Evolutionary conservation across 2,329 filamentous ascomycete genomes (phyloP), one percentile per base, ranked within the genome.

Genomic region (Pseudocercospora cruenta): DNA sequence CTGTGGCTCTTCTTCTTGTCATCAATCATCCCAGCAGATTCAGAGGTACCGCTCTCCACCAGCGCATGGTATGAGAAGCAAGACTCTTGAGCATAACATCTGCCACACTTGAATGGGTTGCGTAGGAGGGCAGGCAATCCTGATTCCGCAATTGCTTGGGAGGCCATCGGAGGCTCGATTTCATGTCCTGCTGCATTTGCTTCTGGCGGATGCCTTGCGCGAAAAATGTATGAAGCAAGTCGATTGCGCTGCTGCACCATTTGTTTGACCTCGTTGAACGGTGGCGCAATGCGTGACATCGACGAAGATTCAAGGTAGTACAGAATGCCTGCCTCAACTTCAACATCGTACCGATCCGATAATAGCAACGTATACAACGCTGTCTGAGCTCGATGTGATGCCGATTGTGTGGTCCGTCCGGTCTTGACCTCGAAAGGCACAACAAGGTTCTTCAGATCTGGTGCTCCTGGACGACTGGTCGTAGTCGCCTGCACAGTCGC

Each of bases 181-280:
- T 3, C 60, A 61, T 3, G 19, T 36, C 36, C 47, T 31, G 0
- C 60, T 60, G 65, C 62, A 39, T 58, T 24, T 31, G 49, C 2
- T 53, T 65, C 19, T 36, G 60, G 24, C 16, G 71, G 75, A 63
- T 75, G 24, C 33, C 70, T 69, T 2, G 75, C 74, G 19, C 66
- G 67, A 64, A 93, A 90, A 49, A 97, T 88, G 75, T 92, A 93
- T 71, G 90, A 91, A 2, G 94, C 93, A 19, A 99, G 83, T 71
- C 93, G 88, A 74, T 99, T 99, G 60, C 95, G 90, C 78, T 97
- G 91, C 83, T 98, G 94, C 66, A 99, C 91, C 93, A 99, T 97
- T 73, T 97, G 93, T 43, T 93, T 89, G 60, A 99, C 87, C 77
- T 99, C 95, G 71, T 93, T 90, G 43, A 92, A 88, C 65, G 98